These are phyloP conservation scores for Hemerocallis citrina DNA, from an alignment of 106 monocot genomes.

Conservation along the genomic window DNA sequence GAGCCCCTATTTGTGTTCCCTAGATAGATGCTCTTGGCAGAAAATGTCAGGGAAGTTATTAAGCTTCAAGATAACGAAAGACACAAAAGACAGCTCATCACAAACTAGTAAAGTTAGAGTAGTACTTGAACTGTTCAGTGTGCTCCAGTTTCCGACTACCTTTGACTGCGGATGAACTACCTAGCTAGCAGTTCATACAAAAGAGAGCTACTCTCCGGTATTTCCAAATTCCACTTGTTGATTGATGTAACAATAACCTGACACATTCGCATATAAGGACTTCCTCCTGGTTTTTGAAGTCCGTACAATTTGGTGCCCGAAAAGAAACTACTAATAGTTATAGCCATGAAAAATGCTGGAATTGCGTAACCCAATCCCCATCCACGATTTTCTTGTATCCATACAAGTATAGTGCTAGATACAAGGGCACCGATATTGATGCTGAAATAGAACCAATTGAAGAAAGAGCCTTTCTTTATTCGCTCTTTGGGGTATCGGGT, in stretches of 20 bases:
- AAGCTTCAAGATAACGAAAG: neutral
- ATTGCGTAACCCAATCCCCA: conserved; percentile 44
- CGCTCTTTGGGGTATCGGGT: conserved; percentile 32
- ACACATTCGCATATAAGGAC: conserved; percentile 30
- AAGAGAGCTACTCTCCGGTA: conserved; percentile 25
- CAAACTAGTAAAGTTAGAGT: neutral
- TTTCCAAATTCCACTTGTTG: conserved; percentile 14
- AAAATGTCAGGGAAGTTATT: neutral
- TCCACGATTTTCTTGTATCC: conserved; percentile 35
- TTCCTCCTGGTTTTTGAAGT: conserved; percentile 37
- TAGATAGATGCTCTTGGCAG: neutral
- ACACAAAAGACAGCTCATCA: neutral
- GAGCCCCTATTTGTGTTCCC: too few relatives aligned
- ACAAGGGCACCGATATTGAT: conserved; percentile 44
- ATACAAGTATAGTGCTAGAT: conserved; percentile 37
- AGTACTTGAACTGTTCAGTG: conserved; percentile 19
- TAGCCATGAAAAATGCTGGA: conserved; percentile 38
- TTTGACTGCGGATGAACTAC: conserved; percentile 25
- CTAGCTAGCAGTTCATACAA: conserved; percentile 29
- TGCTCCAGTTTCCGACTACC: conserved; percentile 43
- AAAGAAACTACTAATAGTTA: conserved; percentile 28
- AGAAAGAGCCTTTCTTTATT: conserved; percentile 39
- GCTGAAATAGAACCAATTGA: conserved; percentile 51
- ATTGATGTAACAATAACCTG: conserved; percentile 31
- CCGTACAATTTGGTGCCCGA: conserved; percentile 31